A percentile compares a stretch with the other conserved stretches of the same genome.
These are phyloP conservation scores for Ziziphus jujuba DNA, from an alignment of 306 rosid genomes.

Conservation along the genomic window DNA sequence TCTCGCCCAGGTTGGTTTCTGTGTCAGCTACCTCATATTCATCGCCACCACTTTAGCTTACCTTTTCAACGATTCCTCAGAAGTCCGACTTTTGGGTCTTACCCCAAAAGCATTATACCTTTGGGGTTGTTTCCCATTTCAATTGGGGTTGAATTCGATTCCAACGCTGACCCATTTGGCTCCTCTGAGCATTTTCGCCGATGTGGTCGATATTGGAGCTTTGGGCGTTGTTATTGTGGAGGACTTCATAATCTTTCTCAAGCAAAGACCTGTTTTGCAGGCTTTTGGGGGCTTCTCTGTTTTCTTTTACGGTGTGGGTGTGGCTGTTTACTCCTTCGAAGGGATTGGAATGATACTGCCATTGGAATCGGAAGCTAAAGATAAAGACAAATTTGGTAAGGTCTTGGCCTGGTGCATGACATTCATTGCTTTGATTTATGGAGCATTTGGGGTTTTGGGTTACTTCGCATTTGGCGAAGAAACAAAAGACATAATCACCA, in stretches of 20 bases:
- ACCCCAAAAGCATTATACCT: conserved; percentile 46
- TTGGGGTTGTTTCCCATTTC: conserved; percentile 73
- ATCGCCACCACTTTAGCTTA: conserved; percentile 46
- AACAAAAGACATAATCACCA: conserved; percentile 68
- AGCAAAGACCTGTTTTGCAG: conserved; percentile 44
- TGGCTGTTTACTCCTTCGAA: conserved; percentile 73
- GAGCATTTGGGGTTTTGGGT: conserved; percentile 62
- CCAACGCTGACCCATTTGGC: conserved; percentile 66
- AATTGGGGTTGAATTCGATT: conserved; percentile 63
- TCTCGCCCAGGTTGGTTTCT: conserved; percentile 67
- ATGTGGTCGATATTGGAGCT: conserved; percentile 55
- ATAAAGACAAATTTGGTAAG: conserved; percentile 59
- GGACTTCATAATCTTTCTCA: conserved; percentile 40
- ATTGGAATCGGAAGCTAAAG: conserved; percentile 55
- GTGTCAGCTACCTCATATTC: conserved; percentile 70
- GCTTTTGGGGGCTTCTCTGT: conserved; percentile 59
- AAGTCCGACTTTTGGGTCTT: conserved; percentile 34
- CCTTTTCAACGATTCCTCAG: conserved; percentile 19
- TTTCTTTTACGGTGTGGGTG: conserved; percentile 67
- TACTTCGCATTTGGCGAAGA: conserved; percentile 77
- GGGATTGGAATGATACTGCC: conserved; percentile 75
- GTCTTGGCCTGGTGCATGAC: conserved; percentile 55
- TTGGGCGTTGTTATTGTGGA: conserved; percentile 66
- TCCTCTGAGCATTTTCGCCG: conserved; percentile 72
- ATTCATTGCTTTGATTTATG: conserved; percentile 54